Percentiles rank a stretch among this genome's conserved stretches.
Conservation (phyloP, 2,329 filamentous ascomycete species). For the Akanthomyces dipterigenus region DNA sequence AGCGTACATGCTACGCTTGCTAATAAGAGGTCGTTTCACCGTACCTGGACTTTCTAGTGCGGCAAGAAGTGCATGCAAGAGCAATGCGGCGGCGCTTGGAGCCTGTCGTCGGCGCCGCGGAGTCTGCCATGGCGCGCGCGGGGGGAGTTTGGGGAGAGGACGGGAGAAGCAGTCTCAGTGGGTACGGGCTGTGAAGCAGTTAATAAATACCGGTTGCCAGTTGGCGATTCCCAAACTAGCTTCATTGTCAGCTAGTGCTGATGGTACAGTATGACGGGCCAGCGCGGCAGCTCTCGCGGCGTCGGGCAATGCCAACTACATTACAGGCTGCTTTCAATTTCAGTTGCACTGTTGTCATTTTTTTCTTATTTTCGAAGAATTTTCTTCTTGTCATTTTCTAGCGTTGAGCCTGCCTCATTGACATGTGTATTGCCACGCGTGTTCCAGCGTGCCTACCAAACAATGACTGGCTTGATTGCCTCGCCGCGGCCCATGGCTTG, state of each 20-base stretch:
- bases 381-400: no score
- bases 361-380: no score
- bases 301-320: no score
- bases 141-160: constrained; percentile 8
- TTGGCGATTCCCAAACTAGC: not conserved
- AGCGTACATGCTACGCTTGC: not conserved
- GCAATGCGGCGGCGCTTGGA: constrained; percentile 15
- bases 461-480: constrained; percentile 28
- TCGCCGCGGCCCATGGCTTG: constrained; percentile 23
- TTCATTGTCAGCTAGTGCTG: not conserved
- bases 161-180: not conserved
- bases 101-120: not conserved
- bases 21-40: not conserved
- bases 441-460: constrained; percentile 20
- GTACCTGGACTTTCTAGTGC: constrained; percentile 19
- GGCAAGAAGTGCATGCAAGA: constrained; percentile 19
- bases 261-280: not conserved
- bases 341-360: no score
- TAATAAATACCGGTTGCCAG: not conserved
- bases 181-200: not conserved
- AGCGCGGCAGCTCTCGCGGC: no score
- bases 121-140: constrained; percentile 3
- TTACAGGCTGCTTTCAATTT: no score
- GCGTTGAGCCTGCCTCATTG: no score
- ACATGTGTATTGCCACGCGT: not conserved